phyloP scores from a whole-genome alignment of 306 rosid genomes.

The Dalbergia cultrata region DNA sequence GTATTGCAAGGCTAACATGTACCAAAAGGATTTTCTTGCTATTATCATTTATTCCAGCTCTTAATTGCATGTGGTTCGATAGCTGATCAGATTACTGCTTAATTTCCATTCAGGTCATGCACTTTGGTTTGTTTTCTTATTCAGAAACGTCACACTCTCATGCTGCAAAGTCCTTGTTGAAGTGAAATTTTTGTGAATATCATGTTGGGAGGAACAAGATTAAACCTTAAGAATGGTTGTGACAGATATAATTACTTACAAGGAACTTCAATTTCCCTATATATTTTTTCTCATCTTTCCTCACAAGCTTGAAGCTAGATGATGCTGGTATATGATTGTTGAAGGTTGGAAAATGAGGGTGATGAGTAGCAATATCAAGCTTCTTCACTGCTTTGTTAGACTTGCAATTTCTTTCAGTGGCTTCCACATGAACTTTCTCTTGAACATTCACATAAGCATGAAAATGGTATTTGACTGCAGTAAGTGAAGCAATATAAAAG shows the following conservation, averaged over 20 bases:
- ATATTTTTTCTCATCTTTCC: not conserved
- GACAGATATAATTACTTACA: constrained; percentile 52
- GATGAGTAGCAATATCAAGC: constrained; percentile 41
- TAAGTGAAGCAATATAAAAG: constrained; percentile 7
- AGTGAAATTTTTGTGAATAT: constrained; percentile 14
- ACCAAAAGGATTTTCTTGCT: not conserved
- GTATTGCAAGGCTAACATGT: too few species aligned
- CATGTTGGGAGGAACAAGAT: constrained; percentile 35
- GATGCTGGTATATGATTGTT: not conserved
- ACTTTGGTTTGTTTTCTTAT: not conserved
- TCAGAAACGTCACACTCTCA: not conserved
- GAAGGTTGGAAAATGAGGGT: constrained; percentile 4
- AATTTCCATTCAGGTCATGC: not conserved
- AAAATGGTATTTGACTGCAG: not conserved
- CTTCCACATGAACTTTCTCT: constrained; percentile 91
- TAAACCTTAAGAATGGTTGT: constrained; percentile 43
- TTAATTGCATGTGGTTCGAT: not conserved
- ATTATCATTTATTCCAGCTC: not conserved
- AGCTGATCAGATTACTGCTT: not conserved
- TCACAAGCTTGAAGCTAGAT: constrained; percentile 24
- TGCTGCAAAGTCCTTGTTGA: constrained; percentile 10
- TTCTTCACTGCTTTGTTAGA: constrained; percentile 51
- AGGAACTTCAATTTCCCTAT: constrained; percentile 22
- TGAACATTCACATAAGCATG: constrained; percentile 46
- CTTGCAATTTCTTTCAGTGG: constrained; percentile 89